A percentile compares a stretch with the other conserved stretches of the same genome.
Evolutionary conservation across 2,329 filamentous ascomycete genomes (phyloP).

Genomic region (Ophiostoma ulmi): DNA sequence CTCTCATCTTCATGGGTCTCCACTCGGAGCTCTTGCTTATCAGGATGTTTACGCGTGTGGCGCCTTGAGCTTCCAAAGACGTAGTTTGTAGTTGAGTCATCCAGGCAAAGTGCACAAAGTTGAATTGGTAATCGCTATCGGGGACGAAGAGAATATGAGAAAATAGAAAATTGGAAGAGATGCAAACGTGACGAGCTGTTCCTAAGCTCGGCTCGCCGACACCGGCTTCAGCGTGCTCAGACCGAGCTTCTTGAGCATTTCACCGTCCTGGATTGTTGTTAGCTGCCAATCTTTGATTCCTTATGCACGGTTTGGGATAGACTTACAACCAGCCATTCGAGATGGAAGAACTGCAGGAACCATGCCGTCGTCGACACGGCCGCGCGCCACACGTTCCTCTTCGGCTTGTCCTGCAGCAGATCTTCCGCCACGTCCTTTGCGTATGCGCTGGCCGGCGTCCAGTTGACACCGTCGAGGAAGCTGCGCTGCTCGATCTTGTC

Average conservation of each 20-base stretch:
- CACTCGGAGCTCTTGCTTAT: background rate
- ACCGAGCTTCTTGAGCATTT: background rate
- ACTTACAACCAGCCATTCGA: slow-evolving; percentile 29
- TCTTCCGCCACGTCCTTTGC: slow-evolving; percentile 32
- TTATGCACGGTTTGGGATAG: background rate
- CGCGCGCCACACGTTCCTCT: slow-evolving; percentile 32
- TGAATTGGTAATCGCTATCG: background rate
- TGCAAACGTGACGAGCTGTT: too few relatives aligned
- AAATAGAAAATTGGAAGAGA: background rate
- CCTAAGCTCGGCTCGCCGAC: background rate
- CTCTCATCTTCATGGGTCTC: too few relatives aligned
- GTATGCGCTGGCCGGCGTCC: slow-evolving; percentile 31
- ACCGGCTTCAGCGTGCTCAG: background rate
- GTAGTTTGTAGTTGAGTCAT: background rate
- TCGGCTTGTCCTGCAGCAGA: slow-evolving; percentile 30
- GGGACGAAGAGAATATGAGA: background rate
- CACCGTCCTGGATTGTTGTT: background rate
- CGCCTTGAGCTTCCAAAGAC: background rate
- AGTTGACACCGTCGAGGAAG: slow-evolving; percentile 30
- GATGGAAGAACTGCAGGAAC: slow-evolving; percentile 32
- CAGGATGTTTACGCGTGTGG: background rate
- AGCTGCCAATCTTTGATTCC: background rate
- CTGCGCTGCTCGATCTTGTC: slow-evolving; percentile 30
- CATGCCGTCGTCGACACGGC: slow-evolving; percentile 31
- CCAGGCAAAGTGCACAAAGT: background rate